These are phyloP conservation scores for Psidium friedrichsthalianum DNA, from an alignment of 345 rosid genomes.

Conservation along the genomic window DNA sequence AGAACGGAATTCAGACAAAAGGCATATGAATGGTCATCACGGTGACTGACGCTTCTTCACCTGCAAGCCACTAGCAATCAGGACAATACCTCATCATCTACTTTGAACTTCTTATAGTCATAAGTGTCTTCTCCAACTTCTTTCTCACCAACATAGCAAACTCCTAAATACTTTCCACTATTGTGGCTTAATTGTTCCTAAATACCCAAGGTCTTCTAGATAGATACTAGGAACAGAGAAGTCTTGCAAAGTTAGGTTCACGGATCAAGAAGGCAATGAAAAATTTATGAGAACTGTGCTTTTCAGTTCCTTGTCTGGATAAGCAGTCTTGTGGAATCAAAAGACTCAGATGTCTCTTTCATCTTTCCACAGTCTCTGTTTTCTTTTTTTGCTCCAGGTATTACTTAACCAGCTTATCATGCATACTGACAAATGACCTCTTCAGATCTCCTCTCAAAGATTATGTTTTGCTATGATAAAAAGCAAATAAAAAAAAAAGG, in stretches of 20 bases:
- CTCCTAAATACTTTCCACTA: not conserved
- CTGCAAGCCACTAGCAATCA: not conserved
- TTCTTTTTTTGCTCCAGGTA: not conserved
- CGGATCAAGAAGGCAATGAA: not conserved
- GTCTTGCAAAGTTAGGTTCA: not conserved
- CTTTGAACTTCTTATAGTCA: not conserved
- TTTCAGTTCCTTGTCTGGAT: not conserved
- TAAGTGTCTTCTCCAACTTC: not conserved
- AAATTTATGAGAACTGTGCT: not conserved
- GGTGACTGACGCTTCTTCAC: not conserved
- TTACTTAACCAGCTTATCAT: not conserved
- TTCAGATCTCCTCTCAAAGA: not conserved
- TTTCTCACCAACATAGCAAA: not conserved
- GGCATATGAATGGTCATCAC: not conserved
- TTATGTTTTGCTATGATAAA: not conserved
- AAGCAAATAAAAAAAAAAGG: not conserved
- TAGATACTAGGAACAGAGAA: not conserved
- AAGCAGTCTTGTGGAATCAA: not conserved
- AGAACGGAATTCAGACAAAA: not conserved
- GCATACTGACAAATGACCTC: not conserved
- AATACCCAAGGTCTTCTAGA: not conserved
- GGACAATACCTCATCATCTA: not conserved
- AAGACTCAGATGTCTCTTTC: not conserved
- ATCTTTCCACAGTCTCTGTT: not conserved
- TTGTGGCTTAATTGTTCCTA: not conserved